Evolutionary conservation across 164 flowering plant genomes (phyloP), one percentile per base, ranked within the genome.

Genomic region (Vitis rotundifolia): DNA sequence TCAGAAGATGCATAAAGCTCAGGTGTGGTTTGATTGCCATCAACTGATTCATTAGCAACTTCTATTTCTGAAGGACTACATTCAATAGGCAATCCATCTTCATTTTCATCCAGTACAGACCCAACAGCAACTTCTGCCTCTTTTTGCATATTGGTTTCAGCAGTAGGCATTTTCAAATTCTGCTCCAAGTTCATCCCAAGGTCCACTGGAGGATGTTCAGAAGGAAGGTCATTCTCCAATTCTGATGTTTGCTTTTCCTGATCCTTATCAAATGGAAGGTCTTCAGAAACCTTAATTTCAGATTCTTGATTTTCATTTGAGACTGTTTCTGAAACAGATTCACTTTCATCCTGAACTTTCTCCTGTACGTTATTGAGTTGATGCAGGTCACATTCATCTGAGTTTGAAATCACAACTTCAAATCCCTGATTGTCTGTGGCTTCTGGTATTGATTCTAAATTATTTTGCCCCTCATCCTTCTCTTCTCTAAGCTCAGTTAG

Each of bases 211-310:
- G 57, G 26, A 22, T 22, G 2, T 22, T 37, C 44, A 3, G 10
- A n/a, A 49, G 56, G 55, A 49, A 49, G 11, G 9, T 57, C 58
- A 50, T 44, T 50, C 44, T 16, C 15, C 29, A 49, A 5, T 64
- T 64, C 56, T 8, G 11, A 31, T 18, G 15, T 4, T 19, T 73
- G 29, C 62, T 68, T 68, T 5, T 51, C 64, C 67, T 49, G 59
- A 49, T 63, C 68, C 22, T 56, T 14, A 50, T 67, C 67, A 67
- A 26, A 18, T 44, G 19, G 75, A 51, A 67, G 61, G 58, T 49
- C 74, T 12, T 47, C 48, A 11, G 55, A 5, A 67, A 50, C 49
- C 16, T 14, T 54, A 19, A 58, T 48, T 22, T 13, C 16, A 63
- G 64, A 15, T 57, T 62, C 74, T 14, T 61, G 55, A 10, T 62